phyloP scores from a whole-genome alignment of 2,329 filamentous ascomycete species.

The Thelonectria discophora region DNA sequence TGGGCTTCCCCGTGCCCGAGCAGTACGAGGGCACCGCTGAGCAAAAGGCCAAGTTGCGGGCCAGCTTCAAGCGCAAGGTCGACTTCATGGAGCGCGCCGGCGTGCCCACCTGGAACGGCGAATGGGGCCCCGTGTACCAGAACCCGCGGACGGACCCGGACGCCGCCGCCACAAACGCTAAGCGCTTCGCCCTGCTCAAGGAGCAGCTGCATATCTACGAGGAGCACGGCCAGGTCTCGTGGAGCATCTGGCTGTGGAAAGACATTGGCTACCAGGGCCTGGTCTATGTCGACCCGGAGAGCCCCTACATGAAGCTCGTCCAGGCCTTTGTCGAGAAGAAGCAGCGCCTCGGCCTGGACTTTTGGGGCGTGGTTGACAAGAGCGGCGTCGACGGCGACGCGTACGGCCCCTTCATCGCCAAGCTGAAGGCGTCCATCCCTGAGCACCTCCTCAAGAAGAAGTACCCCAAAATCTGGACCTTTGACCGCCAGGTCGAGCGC shows the following conservation, averaged over 20 bases:
- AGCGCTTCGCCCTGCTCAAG: slow-evolving; percentile 52
- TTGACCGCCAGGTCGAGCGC: slow-evolving; percentile 60
- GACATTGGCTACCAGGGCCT: slow-evolving; percentile 66
- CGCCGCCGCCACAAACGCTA: slow-evolving; percentile 49
- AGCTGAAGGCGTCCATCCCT: slow-evolving; percentile 54
- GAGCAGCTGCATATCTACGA: slow-evolving; percentile 53
- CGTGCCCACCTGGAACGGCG: slow-evolving; percentile 59
- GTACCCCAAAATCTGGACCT: slow-evolving; percentile 60
- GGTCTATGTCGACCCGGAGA: slow-evolving; percentile 57
- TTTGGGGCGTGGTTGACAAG: slow-evolving; percentile 57
- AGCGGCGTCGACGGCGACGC: slow-evolving; percentile 42
- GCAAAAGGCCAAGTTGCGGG: slow-evolving; percentile 53
- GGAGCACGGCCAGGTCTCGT: slow-evolving; percentile 49
- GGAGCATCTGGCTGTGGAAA: slow-evolving; percentile 70
- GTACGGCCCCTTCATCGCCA: slow-evolving; percentile 49
- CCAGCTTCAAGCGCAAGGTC: slow-evolving; percentile 53
- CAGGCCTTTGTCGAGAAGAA: slow-evolving; percentile 65
- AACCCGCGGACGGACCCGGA: slow-evolving; percentile 47
- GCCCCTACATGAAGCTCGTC: slow-evolving; percentile 60
- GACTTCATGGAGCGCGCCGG: slow-evolving; percentile 53
- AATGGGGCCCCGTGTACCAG: slow-evolving; percentile 62
- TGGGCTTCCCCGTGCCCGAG: slow-evolving; percentile 57
- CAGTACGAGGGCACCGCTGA: slow-evolving; percentile 52
- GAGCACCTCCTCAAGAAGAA: slow-evolving; percentile 53
- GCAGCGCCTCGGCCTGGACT: slow-evolving; percentile 60